phyloP scores from a whole-genome alignment of 495 filamentous ascomycete species.

The Lasiosphaeris hirsuta region DNA sequence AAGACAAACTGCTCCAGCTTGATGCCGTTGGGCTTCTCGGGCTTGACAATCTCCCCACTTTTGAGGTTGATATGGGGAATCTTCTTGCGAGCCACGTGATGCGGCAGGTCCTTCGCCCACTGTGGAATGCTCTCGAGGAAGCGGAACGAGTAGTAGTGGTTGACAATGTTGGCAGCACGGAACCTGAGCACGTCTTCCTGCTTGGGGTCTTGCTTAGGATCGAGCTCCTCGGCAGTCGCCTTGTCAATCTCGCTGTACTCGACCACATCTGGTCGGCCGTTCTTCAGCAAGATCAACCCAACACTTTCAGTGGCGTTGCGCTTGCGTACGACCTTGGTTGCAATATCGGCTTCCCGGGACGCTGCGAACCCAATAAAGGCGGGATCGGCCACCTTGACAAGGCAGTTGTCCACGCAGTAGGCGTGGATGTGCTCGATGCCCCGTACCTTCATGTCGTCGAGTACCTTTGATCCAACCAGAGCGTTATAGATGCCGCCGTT shows the following conservation, averaged over 20 bases:
- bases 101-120: slow-evolving; percentile 81
- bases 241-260: slow-evolving; percentile 98
- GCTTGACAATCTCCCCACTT: slow-evolving; percentile 77
- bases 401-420: slow-evolving; percentile 98
- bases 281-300: slow-evolving; percentile 88
- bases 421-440: slow-evolving; percentile 95
- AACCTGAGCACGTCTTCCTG: slow-evolving; percentile 84
- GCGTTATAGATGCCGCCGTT: slow-evolving; percentile 98
- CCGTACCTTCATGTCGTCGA: slow-evolving; percentile 82
- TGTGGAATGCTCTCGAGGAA: slow-evolving; percentile 89
- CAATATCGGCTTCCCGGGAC: slow-evolving; percentile 86
- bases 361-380: slow-evolving; percentile 93
- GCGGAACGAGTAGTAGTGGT: slow-evolving; percentile 97
- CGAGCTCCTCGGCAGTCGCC: slow-evolving; percentile 80
- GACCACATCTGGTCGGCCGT: slow-evolving; percentile 95
- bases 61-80: slow-evolving; percentile 80
- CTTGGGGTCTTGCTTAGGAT: slow-evolving; percentile 80
- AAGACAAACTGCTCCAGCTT: slow-evolving; percentile 99
- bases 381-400: slow-evolving; percentile 96
- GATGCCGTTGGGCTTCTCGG: slow-evolving; percentile 91
- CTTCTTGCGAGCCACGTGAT: slow-evolving; percentile 98
- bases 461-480: slow-evolving; percentile 73
- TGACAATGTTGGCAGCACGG: slow-evolving; percentile 98
- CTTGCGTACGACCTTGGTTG: slow-evolving; percentile 98
- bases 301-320: slow-evolving; percentile 95